Evolutionary conservation across 441 rosid genomes (phyloP).

Genomic region (Eruca vesicaria): DNA sequence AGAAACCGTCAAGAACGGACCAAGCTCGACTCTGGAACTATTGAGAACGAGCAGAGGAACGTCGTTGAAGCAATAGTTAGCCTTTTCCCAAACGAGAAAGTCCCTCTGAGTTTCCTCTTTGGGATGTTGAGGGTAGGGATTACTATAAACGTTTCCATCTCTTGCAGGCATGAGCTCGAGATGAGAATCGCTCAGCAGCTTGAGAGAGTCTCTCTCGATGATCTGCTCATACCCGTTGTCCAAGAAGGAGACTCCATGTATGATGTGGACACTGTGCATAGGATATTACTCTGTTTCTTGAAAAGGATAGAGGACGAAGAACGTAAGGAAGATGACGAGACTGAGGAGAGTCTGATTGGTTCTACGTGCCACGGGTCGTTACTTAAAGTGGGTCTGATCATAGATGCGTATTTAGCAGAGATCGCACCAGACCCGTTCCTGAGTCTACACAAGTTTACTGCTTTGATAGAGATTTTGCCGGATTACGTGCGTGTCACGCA

Average conservation of each 20-base stretch:
- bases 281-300: slow-evolving; percentile 62
- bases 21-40: neutral
- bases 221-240: slow-evolving; percentile 79
- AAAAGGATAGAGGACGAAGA: slow-evolving; percentile 56
- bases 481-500: slow-evolving; percentile 78
- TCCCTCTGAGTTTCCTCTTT: slow-evolving; percentile 67
- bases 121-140: slow-evolving; percentile 74
- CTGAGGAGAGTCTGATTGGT: slow-evolving; percentile 46
- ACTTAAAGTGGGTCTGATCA: slow-evolving; percentile 72
- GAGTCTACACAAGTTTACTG: slow-evolving; percentile 64
- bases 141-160: slow-evolving; percentile 49
- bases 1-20: slow-evolving; percentile 46
- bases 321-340: slow-evolving; percentile 42
- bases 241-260: slow-evolving; percentile 69
- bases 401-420: slow-evolving; percentile 83
- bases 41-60: slow-evolving; percentile 40
- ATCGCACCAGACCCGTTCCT: slow-evolving; percentile 81
- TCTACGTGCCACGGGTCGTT: slow-evolving; percentile 59
- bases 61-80: slow-evolving; percentile 64
- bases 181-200: slow-evolving; percentile 58
- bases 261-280: slow-evolving; percentile 74
- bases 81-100: slow-evolving; percentile 56
- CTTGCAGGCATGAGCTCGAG: slow-evolving; percentile 75
- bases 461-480: slow-evolving; percentile 68
- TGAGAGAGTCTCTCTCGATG: slow-evolving; percentile 69